Base-by-base conservation (phyloP, 1,139 yeast genomes). In the Meyerozyma carpophila region DNA sequence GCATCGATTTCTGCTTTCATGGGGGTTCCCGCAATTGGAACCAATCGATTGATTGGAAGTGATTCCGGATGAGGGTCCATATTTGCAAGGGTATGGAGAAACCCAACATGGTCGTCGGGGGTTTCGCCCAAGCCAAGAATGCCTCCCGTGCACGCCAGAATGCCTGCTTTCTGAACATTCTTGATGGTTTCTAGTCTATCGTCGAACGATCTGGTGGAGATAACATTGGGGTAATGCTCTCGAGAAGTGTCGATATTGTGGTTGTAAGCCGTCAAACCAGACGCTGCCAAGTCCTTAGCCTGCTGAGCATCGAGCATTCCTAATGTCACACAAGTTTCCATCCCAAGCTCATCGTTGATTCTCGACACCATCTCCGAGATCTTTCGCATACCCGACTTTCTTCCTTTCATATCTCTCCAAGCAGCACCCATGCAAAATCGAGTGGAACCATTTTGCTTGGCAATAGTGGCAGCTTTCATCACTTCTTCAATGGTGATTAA, bases 341-440 rank as follows among this genome's bases (percentile, higher is more conserved):
- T 68, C 0, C 82, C 81, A 60, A 85, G 63, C 32, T 79, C 84
- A 39, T 61, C 55, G 53, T 83, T 81, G 44, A 85, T 83, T 46
- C 68, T 76, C 24, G 68, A 60, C 21, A 85, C 83, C 93, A 85
- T 84, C 44, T 79, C 76, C 16, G 80, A 68, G 45, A 85, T 82
- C 51, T 70, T 77, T 49, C 73, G 77, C 49, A 85, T 59, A 0
- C 85, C 89, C 21, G 81, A 75, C 58, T 84, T 85, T 41, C 94
- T 69, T 8, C 94, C 94, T 40, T 71, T 68, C 94, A 86, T 85
- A 49, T 84, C 93, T 58, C 95, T 73, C 93, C 93, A 86, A 1
- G 94, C 95, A 10, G 93, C 89, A 38, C 94, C 95, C 83, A 85
- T 80, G 58, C 95, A 85, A 56, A 85, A 85, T 48, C 95, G 69